Conservation (phyloP, 495 filamentous ascomycete genomes). For the Terfezia claveryi region DNA sequence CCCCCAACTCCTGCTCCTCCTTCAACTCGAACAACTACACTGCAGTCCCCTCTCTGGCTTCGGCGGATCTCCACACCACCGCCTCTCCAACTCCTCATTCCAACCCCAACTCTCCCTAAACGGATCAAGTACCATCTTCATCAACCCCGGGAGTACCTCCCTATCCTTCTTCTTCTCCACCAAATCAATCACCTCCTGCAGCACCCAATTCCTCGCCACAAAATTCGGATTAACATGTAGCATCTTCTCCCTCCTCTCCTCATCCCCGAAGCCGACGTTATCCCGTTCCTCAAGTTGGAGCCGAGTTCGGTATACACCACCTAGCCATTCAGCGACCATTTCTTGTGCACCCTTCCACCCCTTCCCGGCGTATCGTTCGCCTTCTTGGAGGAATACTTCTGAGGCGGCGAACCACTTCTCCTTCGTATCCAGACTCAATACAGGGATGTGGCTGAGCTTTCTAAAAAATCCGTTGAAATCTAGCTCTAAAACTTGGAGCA, state of each 20-base stretch:
- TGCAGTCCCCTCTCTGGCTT: constrained; percentile 55
- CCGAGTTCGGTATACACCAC: constrained; percentile 43
- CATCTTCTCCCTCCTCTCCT: constrained; percentile 47
- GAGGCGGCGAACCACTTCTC: constrained; percentile 35
- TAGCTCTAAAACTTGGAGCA: constrained; percentile 51
- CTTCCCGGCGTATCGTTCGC: constrained; percentile 33
- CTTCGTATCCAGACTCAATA: constrained; percentile 37
- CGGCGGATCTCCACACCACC: constrained; percentile 79
- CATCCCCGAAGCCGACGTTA: constrained; percentile 28
- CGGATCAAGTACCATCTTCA: constrained; percentile 61
- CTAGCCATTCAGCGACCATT: constrained; percentile 60
- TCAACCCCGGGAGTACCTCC: constrained; percentile 47
- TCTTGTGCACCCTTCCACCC: constrained; percentile 39
- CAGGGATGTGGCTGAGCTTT: constrained; percentile 35
- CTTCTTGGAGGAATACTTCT: constrained; percentile 45
- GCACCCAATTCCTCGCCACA: constrained; percentile 66
- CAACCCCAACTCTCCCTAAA: constrained; percentile 68
- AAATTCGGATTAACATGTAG: constrained; percentile 78
- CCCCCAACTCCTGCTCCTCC: not conserved
- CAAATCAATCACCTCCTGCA: constrained; percentile 74
- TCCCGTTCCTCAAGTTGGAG: constrained; percentile 30
- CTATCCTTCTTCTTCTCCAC: constrained; percentile 71
- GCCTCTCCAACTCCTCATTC: constrained; percentile 47
- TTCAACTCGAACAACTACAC: constrained; percentile 43
- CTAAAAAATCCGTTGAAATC: constrained; percentile 91